Percentiles rank a stretch among this genome's conserved stretches.
Conservation (phyloP, 441 rosid species). For the Arabidopsis lyrata region DNA sequence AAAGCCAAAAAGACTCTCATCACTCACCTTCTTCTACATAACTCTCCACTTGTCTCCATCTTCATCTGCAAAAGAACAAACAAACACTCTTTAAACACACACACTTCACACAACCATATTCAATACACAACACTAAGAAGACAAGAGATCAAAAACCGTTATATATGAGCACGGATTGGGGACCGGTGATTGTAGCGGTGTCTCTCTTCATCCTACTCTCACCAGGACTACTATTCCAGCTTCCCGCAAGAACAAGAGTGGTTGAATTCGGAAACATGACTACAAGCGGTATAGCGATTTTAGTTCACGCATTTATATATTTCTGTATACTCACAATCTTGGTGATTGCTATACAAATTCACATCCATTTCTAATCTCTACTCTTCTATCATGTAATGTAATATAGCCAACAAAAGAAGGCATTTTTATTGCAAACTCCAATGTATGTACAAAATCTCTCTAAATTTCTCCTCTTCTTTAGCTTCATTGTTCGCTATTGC, state of each 20-base stretch:
- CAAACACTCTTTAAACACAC: conserved; percentile 30
- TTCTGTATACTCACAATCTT: conserved; percentile 81
- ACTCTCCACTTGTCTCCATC: conserved; percentile 31
- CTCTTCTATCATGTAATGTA: conserved; percentile 10
- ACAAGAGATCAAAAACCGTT: neutral
- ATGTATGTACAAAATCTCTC: conserved; percentile 13
- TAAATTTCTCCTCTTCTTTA: neutral
- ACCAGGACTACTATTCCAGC: no score
- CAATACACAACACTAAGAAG: conserved; percentile 14
- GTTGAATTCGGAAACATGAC: no score
- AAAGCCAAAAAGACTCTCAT: conserved; percentile 38
- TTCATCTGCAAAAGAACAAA: conserved; percentile 23
- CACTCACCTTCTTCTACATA: conserved; percentile 33
- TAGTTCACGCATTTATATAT: conserved; percentile 39
- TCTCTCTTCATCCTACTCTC: conserved; percentile 1
- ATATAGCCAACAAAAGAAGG: neutral
- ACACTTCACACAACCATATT: neutral
- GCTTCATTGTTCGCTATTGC: conserved; percentile 10
- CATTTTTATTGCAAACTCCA: conserved; percentile 6
- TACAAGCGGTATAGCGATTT: no score
- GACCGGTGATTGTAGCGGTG: conserved; percentile 72
- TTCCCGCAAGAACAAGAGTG: no score
- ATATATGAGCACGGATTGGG: conserved; percentile 85
- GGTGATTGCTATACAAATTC: conserved; percentile 77
- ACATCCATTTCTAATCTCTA: conserved; percentile 50